phyloP scores from a whole-genome alignment of 306 rosid genomes.

The Morella rubra region DNA sequence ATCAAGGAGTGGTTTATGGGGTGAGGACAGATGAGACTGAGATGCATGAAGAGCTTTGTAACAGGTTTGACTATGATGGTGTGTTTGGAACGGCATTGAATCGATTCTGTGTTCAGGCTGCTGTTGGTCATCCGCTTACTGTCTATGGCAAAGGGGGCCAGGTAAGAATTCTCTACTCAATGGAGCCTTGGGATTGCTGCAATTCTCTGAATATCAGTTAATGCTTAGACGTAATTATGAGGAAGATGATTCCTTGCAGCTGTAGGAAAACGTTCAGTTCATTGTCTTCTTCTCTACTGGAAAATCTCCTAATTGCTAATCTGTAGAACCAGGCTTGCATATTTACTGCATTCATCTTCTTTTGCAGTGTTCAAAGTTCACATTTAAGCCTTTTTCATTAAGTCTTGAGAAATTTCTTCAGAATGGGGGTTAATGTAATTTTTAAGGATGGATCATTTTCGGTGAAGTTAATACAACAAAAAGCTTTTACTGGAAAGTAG shows the following conservation, averaged over 20 bases:
- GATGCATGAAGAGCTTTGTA: constrained; percentile 76
- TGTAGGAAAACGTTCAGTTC: neutral
- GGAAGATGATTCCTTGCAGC: constrained; percentile 14
- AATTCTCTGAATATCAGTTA: neutral
- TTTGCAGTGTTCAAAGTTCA: neutral
- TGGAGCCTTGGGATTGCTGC: neutral
- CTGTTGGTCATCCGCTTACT: constrained; percentile 95
- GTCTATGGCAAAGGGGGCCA: constrained; percentile 99
- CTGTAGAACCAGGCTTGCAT: neutral
- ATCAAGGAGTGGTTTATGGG: constrained; percentile 97
- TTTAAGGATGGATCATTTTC: neutral
- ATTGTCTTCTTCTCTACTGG: neutral
- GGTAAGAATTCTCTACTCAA: constrained; percentile 43
- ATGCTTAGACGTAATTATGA: neutral
- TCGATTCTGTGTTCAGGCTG: constrained; percentile 97
- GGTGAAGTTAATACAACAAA: neutral
- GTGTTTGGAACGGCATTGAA: constrained; percentile 94
- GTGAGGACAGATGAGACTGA: constrained; percentile 80
- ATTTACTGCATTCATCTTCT: neutral
- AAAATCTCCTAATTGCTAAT: neutral
- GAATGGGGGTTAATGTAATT: neutral
- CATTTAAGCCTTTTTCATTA: neutral
- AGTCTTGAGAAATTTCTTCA: neutral
- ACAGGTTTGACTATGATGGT: constrained; percentile 92
- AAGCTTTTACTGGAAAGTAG: neutral